Evolutionary conservation across 495 filamentous ascomycete species (phyloP), one percentile per base, ranked within the genome.

Genomic region (Podospora conica): DNA sequence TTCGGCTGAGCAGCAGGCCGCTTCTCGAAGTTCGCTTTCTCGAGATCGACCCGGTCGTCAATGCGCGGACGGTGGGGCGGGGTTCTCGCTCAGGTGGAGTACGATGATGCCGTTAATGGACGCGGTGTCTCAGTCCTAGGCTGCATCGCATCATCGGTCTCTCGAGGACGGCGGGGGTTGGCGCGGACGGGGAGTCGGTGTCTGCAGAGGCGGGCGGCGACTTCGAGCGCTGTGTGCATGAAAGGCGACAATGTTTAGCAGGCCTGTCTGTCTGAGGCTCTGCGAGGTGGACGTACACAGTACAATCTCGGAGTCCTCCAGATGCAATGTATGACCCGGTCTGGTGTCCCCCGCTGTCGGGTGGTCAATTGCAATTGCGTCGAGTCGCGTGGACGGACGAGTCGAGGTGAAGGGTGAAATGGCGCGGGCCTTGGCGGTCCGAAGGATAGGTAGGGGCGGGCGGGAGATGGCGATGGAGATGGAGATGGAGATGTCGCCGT

Each of bases 101-200:
- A 64, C 61, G 64, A 69, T 68, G 54, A 20, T 73, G 70, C 69
- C 72, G 71, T 76, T 73, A 77, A 71, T 75, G 68, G 74, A 75
- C 74, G 73, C 66, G 70, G 66, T 76, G 75, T 77, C 75, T 77
- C 74, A 76, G 68, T 57, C 70, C 73, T 64, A 72, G 68, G 73
- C 66, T 68, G 70, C 71, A 76, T 79, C 75, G 77, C 77, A 79
- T 79, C 74, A 74, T 77, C 68, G 40, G 63, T 71, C 71, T 67
- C 33, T 69, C 60, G 68, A 65, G 61, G 64, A 54, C 58, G 62
- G 63, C 55, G 48, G 67, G 25, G 67, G 28, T 69, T 29, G 40
- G 25, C 25, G 25, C 25, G 25, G 25, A 27, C 58, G 60, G 65
- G 23, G 65, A 66, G 53, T 63, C 66, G 58, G 63, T 68, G 25